A percentile compares a stretch with the other conserved stretches of the same genome.
Evolutionary conservation across 441 rosid species (phyloP).

Genomic region (Viola pubescens): DNA sequence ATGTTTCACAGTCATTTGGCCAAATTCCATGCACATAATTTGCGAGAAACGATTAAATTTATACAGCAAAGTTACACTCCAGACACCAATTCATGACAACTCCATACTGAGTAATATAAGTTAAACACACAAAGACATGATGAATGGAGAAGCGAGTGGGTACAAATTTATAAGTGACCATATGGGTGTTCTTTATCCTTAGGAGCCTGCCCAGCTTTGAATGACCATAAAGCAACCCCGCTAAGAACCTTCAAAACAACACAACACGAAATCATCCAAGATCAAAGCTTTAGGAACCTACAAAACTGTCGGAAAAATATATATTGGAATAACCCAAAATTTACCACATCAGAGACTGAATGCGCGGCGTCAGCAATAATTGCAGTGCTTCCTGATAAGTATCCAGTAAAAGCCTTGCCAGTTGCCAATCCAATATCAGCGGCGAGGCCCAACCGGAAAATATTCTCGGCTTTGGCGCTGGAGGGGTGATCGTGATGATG

Average conservation of each 20-base stretch:
- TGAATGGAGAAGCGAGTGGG: conserved; percentile 31
- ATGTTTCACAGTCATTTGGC: no score
- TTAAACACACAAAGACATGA: conserved; percentile 4
- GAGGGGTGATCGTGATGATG: conserved; percentile 24
- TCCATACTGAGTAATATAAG: neutral
- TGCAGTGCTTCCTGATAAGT: conserved; percentile 59
- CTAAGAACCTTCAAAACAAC: conserved; percentile 61
- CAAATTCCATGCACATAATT: neutral
- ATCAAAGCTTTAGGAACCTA: neutral
- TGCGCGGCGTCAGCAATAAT: conserved; percentile 68
- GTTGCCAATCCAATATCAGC: conserved; percentile 49
- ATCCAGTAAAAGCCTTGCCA: conserved; percentile 57
- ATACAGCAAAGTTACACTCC: neutral
- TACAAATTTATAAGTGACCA: conserved; percentile 52
- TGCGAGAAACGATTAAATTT: neutral
- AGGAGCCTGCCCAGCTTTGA: conserved; percentile 82
- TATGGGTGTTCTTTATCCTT: conserved; percentile 92
- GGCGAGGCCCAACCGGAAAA: conserved; percentile 72
- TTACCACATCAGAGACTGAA: conserved; percentile 61
- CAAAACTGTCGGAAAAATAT: neutral
- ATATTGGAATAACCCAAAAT: neutral
- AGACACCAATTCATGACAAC: neutral
- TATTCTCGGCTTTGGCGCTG: conserved; percentile 47
- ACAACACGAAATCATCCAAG: neutral
- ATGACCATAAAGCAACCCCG: conserved; percentile 73